Evolutionary conservation across 2,329 filamentous ascomycete species (phyloP).

Genomic region (Zarea fungicola): DNA sequence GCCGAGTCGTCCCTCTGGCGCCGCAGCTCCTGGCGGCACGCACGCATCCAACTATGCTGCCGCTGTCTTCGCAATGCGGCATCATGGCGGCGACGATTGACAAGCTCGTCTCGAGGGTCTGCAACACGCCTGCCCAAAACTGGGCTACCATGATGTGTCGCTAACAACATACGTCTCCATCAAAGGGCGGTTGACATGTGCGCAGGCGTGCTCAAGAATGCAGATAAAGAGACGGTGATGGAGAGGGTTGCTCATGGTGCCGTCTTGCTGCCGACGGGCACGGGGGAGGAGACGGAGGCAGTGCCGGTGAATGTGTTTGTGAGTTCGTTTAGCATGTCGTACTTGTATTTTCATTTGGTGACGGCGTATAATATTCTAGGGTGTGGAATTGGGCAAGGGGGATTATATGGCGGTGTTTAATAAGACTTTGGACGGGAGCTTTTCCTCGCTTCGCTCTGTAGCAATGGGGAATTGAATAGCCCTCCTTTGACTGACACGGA

Average conservation of each 20-base stretch:
- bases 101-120: neutral
- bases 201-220: neutral
- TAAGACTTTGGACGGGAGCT: neutral
- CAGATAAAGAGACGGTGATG: neutral
- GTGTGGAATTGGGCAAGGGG: neutral
- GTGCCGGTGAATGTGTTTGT: neutral
- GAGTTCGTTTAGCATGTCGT: neutral
- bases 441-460: too few relatives aligned
- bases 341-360: neutral
- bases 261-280: neutral
- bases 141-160: neutral
- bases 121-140: neutral
- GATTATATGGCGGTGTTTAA: neutral
- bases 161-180: neutral
- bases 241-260: neutral
- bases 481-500: too few relatives aligned
- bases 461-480: too few relatives aligned
- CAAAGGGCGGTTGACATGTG: neutral
- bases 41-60: neutral
- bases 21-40: neutral
- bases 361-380: constrained; percentile 1
- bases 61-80: neutral
- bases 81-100: neutral
- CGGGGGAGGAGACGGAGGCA: neutral
- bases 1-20: neutral